These are phyloP conservation scores for Trichoderma pleuroti DNA, from an alignment of 2,329 filamentous ascomycete genomes.

Conservation along the genomic window DNA sequence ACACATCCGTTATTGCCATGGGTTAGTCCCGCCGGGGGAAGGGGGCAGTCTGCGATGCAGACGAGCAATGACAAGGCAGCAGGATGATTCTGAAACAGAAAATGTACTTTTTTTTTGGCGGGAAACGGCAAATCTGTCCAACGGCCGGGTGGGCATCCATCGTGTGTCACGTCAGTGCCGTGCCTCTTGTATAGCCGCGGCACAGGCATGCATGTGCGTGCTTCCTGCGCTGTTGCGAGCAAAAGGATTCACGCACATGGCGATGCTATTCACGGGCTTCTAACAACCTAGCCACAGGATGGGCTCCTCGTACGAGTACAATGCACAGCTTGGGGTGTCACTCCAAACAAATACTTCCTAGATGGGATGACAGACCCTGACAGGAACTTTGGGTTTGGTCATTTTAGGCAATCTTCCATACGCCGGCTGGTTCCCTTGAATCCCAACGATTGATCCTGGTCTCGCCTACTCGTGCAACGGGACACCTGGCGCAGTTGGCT, in stretches of 20 bases:
- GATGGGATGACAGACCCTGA: neutral
- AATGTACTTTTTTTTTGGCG: neutral
- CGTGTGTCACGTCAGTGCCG: neutral
- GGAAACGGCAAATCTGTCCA: neutral
- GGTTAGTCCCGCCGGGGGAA: neutral
- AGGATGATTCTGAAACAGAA: neutral
- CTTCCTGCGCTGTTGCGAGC: neutral
- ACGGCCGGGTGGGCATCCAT: neutral
- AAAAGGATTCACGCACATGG: neutral
- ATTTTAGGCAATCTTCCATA: neutral
- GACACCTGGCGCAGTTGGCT: neutral
- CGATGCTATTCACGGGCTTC: neutral
- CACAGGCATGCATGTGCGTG: constrained; percentile 7
- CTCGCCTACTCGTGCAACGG: neutral
- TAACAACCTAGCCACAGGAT: neutral
- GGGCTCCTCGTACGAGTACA: neutral
- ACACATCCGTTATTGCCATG: constrained; percentile 1
- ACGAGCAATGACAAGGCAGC: neutral
- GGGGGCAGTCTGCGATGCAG: neutral
- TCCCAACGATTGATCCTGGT: neutral
- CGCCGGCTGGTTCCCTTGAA: neutral
- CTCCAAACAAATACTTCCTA: neutral
- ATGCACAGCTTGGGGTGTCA: neutral
- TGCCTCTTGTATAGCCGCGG: neutral
- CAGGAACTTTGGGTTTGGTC: neutral